Conservation (phyloP, 179 eudicot species). For the Monotropa hypopitys region DNA sequence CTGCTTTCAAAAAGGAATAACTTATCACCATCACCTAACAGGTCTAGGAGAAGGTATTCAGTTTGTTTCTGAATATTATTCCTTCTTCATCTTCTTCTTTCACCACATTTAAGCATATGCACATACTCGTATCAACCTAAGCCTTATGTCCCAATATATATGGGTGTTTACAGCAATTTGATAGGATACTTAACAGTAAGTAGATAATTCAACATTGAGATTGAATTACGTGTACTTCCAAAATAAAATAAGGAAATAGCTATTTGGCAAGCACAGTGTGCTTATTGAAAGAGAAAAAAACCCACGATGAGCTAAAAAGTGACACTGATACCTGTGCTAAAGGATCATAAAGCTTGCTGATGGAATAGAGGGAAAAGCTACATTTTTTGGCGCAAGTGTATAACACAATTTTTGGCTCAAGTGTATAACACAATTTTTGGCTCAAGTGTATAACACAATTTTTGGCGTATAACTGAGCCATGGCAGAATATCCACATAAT, state of each 20-base stretch:
- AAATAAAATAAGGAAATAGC: neutral
- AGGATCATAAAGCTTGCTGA: neutral
- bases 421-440: too few species aligned
- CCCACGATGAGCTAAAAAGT: neutral
- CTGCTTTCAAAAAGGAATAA: constrained; percentile 30
- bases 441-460: neutral
- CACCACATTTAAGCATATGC: neutral
- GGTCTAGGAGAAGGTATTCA: constrained; percentile 66
- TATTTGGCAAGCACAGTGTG: neutral
- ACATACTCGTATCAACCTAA: neutral
- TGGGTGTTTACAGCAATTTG: neutral
- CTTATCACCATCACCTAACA: constrained; percentile 68
- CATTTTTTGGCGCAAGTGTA: neutral
- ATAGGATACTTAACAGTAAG: neutral
- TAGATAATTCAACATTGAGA: neutral
- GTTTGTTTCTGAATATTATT: constrained; percentile 2
- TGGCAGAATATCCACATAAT: neutral
- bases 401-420: too few species aligned
- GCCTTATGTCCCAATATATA: neutral
- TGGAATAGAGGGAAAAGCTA: constrained; percentile 5
- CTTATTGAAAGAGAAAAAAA: neutral
- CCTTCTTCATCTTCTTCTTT: neutral
- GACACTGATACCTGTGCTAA: neutral
- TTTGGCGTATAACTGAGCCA: neutral
- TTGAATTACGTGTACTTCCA: neutral